phyloP scores from a whole-genome alignment of 345 rosid species.

The Physaria fendleri region DNA sequence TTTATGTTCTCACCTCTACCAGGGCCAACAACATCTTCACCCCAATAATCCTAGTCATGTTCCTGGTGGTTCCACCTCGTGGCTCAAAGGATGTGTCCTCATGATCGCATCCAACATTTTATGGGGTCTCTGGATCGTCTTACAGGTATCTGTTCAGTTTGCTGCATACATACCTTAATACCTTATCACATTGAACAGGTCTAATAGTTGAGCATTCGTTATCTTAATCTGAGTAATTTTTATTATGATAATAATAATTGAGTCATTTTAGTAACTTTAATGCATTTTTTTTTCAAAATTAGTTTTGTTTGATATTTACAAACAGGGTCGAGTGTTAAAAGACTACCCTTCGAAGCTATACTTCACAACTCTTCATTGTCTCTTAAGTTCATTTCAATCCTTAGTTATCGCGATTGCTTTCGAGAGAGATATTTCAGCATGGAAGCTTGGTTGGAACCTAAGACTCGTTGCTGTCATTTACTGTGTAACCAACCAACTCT shows the following conservation, averaged over 20 bases:
- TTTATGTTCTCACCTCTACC: conserved; percentile 35
- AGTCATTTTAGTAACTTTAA: background rate
- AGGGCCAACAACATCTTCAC: conserved; percentile 18
- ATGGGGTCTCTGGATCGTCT: conserved; percentile 84
- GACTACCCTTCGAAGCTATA: conserved; percentile 79
- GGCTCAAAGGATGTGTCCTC: conserved; percentile 86
- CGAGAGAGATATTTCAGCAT: conserved; percentile 60
- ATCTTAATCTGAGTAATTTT: no score
- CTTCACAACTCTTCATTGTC: conserved; percentile 70
- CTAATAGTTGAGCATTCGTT: background rate
- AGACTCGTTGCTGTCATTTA: conserved; percentile 70
- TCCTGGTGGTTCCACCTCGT: conserved; percentile 40
- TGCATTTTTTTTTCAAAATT: background rate
- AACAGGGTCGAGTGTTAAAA: conserved; percentile 55
- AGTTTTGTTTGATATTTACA: background rate
- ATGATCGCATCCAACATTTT: conserved; percentile 59
- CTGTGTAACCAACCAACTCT: conserved; percentile 43
- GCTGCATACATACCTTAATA: background rate
- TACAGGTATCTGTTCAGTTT: conserved; percentile 49
- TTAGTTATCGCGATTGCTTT: conserved; percentile 67
- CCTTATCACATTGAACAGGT: background rate
- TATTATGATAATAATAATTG: background rate
- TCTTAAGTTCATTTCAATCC: conserved; percentile 66
- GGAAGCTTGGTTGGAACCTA: conserved; percentile 83
- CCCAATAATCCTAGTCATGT: conserved; percentile 17